Evolutionary conservation across 768 basidiomycete genomes (phyloP), one percentile per base, ranked within the genome.

Genomic region (Phlebiopsis flavidoalba): DNA sequence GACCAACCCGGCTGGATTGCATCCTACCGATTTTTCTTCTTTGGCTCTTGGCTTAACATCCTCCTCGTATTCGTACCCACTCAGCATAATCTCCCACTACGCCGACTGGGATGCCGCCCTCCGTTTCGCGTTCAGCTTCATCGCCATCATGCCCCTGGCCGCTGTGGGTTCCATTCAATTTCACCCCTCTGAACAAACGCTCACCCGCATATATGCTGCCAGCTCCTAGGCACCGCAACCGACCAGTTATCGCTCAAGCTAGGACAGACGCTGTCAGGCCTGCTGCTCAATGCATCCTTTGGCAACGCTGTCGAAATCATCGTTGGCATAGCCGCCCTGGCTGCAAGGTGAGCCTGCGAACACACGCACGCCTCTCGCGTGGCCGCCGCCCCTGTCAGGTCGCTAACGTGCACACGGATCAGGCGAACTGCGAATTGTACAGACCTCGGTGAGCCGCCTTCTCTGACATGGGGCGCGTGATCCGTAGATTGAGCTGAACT

Each of bases 241-340:
- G 90, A 93, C 54, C 89, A 91, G 72, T 79, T 91, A 78, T 88
- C 88, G 0, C 71, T 86, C 52, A 84, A 83, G 66, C 76, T 95
- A 51, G 93, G 93, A 5, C 85, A 93, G 67, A 95, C 93, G 0
- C 76, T 95, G 35, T 91, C 93, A 45, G 93, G 93, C 26, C 77
- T 96, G 4, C n/a, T n/a, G 26, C 76, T 95, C 57, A 95, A 95
- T 66, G 94, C 92, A 8, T 83, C 89, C 1, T 90, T 90, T 63
- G 88, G 88, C 33, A 91, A 90, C 68, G 89, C 89, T 8, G 89
- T 93, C 49, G 93, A 95, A 71, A 90, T 94, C 53, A 94, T 94
- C 63, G 91, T 95, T 40, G 93, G 92, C 46, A 76, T 96, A 62
- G 89, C 91, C 55, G 94, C 94, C 35, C 76, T 97, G 17, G n/a